Conservation (phyloP, 345 rosid genomes). For the Carallia pectinifolia region DNA sequence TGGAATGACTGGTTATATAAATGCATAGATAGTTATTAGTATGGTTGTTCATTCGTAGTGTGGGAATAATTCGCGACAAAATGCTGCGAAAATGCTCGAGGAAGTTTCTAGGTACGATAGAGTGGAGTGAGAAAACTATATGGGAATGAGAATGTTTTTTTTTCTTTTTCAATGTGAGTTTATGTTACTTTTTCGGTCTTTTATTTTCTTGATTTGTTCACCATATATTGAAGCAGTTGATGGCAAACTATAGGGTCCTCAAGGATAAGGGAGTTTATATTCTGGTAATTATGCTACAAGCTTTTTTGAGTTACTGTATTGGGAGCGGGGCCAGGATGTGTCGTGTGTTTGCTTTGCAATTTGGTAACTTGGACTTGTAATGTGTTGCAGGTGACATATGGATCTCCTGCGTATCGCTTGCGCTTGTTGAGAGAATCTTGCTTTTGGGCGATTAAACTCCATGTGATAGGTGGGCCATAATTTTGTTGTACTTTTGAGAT, state of each 20-base stretch:
- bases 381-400: constrained; percentile 69
- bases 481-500: background rate
- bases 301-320: background rate
- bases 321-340: background rate
- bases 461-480: constrained; percentile 61
- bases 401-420: constrained; percentile 73
- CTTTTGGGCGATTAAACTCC: constrained; percentile 62
- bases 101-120: constrained; percentile 74
- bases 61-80: constrained; percentile 64
- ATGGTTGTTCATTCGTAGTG: constrained; percentile 43
- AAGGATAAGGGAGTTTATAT: constrained; percentile 87
- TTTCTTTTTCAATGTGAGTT: background rate
- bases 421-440: constrained; percentile 48
- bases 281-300: constrained; percentile 45
- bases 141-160: background rate
- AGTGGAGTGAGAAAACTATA: background rate
- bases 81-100: constrained; percentile 68
- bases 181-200: constrained; percentile 29
- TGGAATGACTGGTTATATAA: constrained; percentile 3
- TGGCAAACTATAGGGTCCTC: constrained; percentile 93
- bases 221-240: constrained; percentile 89
- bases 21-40: too few species aligned
- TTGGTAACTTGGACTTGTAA: constrained; percentile 14
- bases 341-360: background rate
- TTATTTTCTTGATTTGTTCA: constrained; percentile 64